Evolutionary conservation across 2,329 filamentous ascomycete genomes (phyloP), one percentile per base, ranked within the genome.

Genomic region (Mycosphaerella sp.): DNA sequence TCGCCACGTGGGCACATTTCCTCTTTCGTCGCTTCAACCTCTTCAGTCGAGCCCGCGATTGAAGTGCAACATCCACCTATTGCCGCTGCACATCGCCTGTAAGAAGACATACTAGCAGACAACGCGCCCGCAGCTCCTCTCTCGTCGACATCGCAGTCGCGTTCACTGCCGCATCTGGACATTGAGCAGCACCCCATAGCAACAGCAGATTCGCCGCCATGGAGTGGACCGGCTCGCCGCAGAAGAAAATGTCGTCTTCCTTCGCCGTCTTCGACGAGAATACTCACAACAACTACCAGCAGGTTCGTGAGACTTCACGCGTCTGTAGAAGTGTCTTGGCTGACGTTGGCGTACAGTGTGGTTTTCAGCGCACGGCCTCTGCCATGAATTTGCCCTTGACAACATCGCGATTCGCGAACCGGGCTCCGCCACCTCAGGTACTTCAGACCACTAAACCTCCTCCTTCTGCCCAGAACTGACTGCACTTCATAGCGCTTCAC

Each of bases 371-470:
- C 58, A 55, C 55, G 39, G 36, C 49, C 43, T 57, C 56, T 44
- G 49, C 56, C 34, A 43, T 59, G 16, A 56, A 62, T 37, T 50
- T 64, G 41, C 68, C 69, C 49, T 65, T 72, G 32, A 68, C 63
- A 53, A 64, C 67, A 41, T 71, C 70, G 49, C 61, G 65, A 55
- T 62, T 67, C 50, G 63, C 61, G 56, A 71, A 71, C 54, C 52
- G 57, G 44, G 55, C 44, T 28, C 52, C 54, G 30, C 49, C 54
- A 42, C 56, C 54, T 41, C 54, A 57, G 50, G 60, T 55, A 49
- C 40, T 36, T 39, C 47, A 34, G n/a, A 25, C 54, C 41, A 66
- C 18, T 40, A 50, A 41, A 41, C 41, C 44, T 37, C 41, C 27
- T 65, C 45, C 41, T 14, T 32, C 49, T 54, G 30, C 60, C 66